Base-by-base conservation (phyloP, 1,284 basidiomycete species). In the Xerocomus amazonicus region DNA sequence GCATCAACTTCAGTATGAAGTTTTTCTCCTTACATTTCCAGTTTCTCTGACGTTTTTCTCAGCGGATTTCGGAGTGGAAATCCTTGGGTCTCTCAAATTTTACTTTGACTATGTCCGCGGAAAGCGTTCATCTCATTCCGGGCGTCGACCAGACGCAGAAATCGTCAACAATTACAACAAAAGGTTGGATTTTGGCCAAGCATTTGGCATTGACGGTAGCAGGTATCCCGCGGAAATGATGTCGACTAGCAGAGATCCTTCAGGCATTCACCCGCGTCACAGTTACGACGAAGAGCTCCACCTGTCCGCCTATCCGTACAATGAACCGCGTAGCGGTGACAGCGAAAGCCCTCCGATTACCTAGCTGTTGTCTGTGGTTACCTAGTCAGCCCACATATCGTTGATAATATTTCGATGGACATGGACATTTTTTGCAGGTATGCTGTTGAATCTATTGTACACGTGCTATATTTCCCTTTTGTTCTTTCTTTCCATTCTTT, bases 61-160 rank as follows among this genome's bases (percentile, higher is more conserved):
- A 85, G 80, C 63, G 53, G 88, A 90, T 63, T 90, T 90, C 59
- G 58, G 65, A 4, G 45, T 66, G 33, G 90, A 92, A 67, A 89
- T 90, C 23, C 66, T 60, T 39, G 67, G 71, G 45, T 87, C 86
- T 1, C 53, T 87, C 54, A 73, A 68, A 52, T 91, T 82, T 72
- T 89, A 83, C 68, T 53, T 78, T 47, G 70, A 72, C 59, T 78
- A 69, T 59, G 48, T 67, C 12, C 71, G 71, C 17, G 71, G 79
- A 47, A 76, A 75, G 55, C 73, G 77, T 8, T 61, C 70, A 41
- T 72, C 79, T 29, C 72, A 70, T 52, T 66, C 75, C 9, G 67
- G 61, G 9, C 62, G 67, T 43, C 62, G 56, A 34, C 41, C 57
- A 37, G 58, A 65, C 42, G 39, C 51, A 12, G 56, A 65, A 31